Percentiles rank a stretch among this genome's conserved stretches.
These are phyloP conservation scores for Fusarium vanettenii DNA, from an alignment of 2,329 filamentous ascomycete species.

Conservation along the genomic window DNA sequence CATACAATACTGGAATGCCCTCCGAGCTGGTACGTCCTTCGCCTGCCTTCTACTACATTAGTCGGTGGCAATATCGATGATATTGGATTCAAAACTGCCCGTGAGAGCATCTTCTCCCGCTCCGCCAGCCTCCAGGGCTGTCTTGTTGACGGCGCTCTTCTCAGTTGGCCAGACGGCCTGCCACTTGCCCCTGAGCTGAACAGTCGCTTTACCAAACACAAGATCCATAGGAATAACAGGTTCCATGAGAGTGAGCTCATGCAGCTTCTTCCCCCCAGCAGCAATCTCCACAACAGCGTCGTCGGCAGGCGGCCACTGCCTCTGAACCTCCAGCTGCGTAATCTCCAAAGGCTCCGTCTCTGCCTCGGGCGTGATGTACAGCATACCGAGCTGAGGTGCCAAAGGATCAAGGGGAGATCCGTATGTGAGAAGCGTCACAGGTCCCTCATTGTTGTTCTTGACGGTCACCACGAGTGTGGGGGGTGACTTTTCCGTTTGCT, in stretches of 20 bases:
- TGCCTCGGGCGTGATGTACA: constrained; percentile 53
- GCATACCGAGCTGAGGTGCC: constrained; percentile 55
- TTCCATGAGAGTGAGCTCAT: constrained; percentile 52
- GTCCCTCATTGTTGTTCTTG: constrained; percentile 52
- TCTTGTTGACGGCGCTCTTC: constrained; percentile 38
- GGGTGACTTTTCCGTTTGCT: constrained; percentile 49
- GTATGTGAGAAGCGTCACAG: constrained; percentile 57
- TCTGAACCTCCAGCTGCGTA: constrained; percentile 51
- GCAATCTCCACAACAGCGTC: constrained; percentile 54
- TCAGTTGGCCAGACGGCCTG: constrained; percentile 44
- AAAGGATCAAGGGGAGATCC: constrained; percentile 59
- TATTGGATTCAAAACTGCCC: constrained; percentile 37
- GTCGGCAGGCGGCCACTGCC: constrained; percentile 54
- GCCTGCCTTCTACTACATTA: not conserved
- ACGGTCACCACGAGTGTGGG: constrained; percentile 52
- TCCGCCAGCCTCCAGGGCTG: constrained; percentile 31
- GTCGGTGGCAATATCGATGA: constrained; percentile 30
- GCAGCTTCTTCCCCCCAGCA: constrained; percentile 49
- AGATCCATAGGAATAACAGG: constrained; percentile 49
- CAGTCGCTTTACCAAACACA: constrained; percentile 47
- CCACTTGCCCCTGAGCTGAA: constrained; percentile 54
- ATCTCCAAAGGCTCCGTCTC: constrained; percentile 50
- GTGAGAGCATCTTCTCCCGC: constrained; percentile 33
- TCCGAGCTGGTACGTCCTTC: not conserved
- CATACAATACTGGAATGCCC: not conserved